A percentile compares a stretch with the other conserved stretches of the same genome.
phyloP scores from a whole-genome alignment of 148 eudicot species.

The Tetragonia tetragonoides region DNA sequence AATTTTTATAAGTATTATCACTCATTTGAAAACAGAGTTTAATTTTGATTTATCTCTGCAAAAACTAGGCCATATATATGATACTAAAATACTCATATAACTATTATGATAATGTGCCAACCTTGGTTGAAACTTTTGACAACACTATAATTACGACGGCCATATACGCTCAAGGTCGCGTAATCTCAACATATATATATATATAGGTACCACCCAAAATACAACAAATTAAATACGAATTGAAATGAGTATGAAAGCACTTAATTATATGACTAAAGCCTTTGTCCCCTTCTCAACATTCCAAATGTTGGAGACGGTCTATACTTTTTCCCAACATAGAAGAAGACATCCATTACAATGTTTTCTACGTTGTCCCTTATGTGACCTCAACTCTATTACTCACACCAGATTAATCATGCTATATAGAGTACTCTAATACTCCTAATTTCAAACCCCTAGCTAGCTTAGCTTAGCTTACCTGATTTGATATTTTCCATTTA shows the following conservation, averaged over 20 bases:
- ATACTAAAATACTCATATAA: no score
- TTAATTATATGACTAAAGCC: slow-evolving; percentile 13
- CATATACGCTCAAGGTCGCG: not conserved
- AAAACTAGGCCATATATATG: no score
- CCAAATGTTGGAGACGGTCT: slow-evolving; percentile 28
- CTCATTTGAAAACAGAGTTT: no score
- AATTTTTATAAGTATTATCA: no score
- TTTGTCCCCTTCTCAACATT: slow-evolving; percentile 23
- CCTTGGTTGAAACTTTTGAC: slow-evolving; percentile 3
- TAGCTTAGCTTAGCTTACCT: no score
- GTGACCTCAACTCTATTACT: not conserved
- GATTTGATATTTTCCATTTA: no score
- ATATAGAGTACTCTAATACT: no score
- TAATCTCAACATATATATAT: not conserved
- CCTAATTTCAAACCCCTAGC: no score
- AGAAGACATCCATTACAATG: slow-evolving; percentile 12
- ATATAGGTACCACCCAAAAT: not conserved
- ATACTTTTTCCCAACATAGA: slow-evolving; percentile 29
- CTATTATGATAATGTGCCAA: not conserved
- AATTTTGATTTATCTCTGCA: no score
- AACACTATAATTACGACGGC: slow-evolving; percentile 13
- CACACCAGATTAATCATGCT: not conserved
- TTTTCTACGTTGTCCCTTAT: slow-evolving; percentile 23
- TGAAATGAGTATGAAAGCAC: slow-evolving; percentile 7
- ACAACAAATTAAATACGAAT: not conserved